Evolutionary conservation across 2,329 filamentous ascomycete species (phyloP).

Genomic region (Fusarium sp.): DNA sequence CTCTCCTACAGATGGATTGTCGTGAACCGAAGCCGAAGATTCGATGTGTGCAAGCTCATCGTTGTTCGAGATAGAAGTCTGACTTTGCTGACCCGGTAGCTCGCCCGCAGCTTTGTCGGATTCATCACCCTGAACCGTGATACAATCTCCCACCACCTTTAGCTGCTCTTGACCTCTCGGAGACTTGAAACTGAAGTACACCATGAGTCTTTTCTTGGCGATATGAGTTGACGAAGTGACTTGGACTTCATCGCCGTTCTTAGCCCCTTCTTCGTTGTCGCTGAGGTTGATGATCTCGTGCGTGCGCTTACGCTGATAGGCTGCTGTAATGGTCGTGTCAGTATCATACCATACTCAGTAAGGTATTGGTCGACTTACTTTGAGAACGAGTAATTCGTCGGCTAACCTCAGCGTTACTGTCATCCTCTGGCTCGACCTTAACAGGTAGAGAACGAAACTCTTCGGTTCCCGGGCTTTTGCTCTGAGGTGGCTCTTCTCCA

Average conservation of each 20-base stretch:
- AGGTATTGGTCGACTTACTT: neutral
- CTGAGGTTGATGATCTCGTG: neutral
- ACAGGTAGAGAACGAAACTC: neutral
- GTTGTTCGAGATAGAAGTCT: neutral
- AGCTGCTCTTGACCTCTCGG: neutral
- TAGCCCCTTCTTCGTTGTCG: neutral
- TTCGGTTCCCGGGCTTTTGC: neutral
- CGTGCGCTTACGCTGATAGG: neutral
- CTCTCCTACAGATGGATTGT: neutral
- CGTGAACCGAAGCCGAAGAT: neutral
- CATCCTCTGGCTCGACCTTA: neutral
- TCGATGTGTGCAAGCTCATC: neutral
- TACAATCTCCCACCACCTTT: neutral
- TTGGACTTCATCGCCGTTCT: neutral
- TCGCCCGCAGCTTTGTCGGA: neutral
- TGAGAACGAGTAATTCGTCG: too few species aligned
- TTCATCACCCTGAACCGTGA: neutral
- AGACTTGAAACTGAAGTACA: constrained; percentile 1
- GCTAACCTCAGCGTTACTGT: neutral
- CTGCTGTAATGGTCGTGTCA: neutral
- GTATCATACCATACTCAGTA: neutral
- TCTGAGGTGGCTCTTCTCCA: too few species aligned
- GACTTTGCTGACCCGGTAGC: neutral
- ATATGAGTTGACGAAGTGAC: neutral
- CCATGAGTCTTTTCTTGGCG: constrained; percentile 9